phyloP scores from a whole-genome alignment of 1,284 basidiomycete species.

The Cutaneotrichosporon mucoides region DNA sequence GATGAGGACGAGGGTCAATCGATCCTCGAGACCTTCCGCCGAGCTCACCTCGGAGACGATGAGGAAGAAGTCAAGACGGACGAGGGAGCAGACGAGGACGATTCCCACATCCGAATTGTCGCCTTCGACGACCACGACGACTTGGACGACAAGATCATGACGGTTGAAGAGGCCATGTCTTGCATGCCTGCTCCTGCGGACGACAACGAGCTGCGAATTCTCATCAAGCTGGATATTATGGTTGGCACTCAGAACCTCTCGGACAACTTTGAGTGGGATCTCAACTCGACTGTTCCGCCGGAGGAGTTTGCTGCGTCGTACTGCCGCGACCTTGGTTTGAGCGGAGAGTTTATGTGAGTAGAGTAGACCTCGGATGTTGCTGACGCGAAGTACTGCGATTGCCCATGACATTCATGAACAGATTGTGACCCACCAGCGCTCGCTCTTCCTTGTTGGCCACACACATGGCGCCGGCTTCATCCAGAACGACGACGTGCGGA shows the following conservation, averaged over 20 bases:
- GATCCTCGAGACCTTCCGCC: slow-evolving; percentile 30
- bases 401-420: slow-evolving; percentile 96
- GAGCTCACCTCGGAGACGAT: slow-evolving; percentile 16
- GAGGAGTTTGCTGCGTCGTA: slow-evolving; percentile 91
- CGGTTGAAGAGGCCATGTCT: slow-evolving; percentile 45
- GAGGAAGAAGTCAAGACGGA: slow-evolving; percentile 37
- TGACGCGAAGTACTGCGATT: slow-evolving; percentile 65
- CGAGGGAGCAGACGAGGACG: slow-evolving; percentile 26
- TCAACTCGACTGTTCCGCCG: slow-evolving; percentile 72
- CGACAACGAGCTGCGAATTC: slow-evolving; percentile 76
- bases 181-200: slow-evolving; percentile 27
- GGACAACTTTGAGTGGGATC: slow-evolving; percentile 98
- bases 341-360: slow-evolving; percentile 75
- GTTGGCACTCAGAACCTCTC: slow-evolving; percentile 89
- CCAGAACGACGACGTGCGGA: slow-evolving; percentile 86
- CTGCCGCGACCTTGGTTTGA: slow-evolving; percentile 78
- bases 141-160: slow-evolving; percentile 36
- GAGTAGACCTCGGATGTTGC: no score
- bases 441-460: slow-evolving; percentile 85
- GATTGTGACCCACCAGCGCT: slow-evolving; percentile 84
- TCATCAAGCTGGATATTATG: slow-evolving; percentile 94
- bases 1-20: slow-evolving; percentile 28
- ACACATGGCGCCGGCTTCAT: slow-evolving; percentile 72
- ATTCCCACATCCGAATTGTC: slow-evolving; percentile 25
- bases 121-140: slow-evolving; percentile 25